These are phyloP conservation scores for Mycena chlorophos DNA, from an alignment of 768 basidiomycete genomes.

Conservation along the genomic window DNA sequence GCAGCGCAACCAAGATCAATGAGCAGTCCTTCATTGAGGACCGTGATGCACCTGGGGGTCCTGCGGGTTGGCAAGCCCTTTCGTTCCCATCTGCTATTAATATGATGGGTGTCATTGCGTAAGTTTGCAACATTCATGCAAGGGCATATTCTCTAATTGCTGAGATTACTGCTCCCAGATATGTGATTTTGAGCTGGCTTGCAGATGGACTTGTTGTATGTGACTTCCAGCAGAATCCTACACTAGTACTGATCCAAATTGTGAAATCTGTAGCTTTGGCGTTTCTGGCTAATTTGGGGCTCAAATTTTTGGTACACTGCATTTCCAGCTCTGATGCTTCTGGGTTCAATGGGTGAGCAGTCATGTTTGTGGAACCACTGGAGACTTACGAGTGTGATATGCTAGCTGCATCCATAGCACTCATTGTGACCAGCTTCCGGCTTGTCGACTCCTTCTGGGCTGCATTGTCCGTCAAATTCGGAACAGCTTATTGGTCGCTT, in stretches of 20 bases:
- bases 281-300: not conserved
- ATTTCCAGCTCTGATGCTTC: not conserved
- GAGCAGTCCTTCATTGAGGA: conserved; percentile 23
- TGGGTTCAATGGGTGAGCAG: not conserved
- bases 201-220: conserved; percentile 16
- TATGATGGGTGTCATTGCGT: not conserved
- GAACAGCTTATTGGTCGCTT: conserved; percentile 37
- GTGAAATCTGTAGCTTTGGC: not conserved
- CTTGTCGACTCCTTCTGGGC: conserved; percentile 18
- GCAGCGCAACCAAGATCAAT: conserved; percentile 21
- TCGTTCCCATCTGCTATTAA: not conserved
- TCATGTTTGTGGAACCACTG: no score
- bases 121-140: not conserved
- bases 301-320: not conserved
- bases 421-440: conserved; percentile 12
- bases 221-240: conserved; percentile 7
- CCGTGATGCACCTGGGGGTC: conserved; percentile 24
- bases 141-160: conserved; percentile 21
- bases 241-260: not conserved
- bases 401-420: conserved; percentile 11
- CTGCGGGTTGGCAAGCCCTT: conserved; percentile 6
- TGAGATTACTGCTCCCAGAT: conserved; percentile 12
- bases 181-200: conserved; percentile 15
- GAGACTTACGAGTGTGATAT: no score
- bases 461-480: conserved; percentile 28